These are phyloP conservation scores for Logfia minima DNA, from an alignment of 129 eudicot species.

Conservation along the genomic window DNA sequence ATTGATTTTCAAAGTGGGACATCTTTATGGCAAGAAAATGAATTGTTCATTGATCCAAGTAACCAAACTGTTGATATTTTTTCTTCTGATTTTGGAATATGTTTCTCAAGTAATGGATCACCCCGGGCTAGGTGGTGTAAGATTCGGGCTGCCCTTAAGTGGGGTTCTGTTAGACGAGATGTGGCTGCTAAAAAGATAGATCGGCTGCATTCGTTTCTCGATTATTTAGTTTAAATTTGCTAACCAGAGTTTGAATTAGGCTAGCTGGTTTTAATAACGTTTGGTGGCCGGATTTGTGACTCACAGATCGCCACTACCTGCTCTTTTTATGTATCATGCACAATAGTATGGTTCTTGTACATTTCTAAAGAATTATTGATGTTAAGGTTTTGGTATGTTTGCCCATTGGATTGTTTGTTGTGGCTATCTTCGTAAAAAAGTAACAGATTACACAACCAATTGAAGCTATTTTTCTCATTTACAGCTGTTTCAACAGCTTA, in stretches of 20 bases:
- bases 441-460: too few species aligned
- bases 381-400: not conserved
- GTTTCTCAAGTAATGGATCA: slow-evolving; percentile 26
- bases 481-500: too few species aligned
- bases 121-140: slow-evolving; percentile 45
- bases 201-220: slow-evolving; percentile 20
- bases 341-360: slow-evolving; percentile 16
- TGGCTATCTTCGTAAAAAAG: too few species aligned
- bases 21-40: slow-evolving; percentile 33
- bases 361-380: not conserved
- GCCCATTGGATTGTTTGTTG: too few species aligned
- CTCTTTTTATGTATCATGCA: slow-evolving; percentile 15
- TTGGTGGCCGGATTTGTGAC: slow-evolving; percentile 30
- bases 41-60: slow-evolving; percentile 17
- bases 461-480: too few species aligned
- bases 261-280: not conserved
- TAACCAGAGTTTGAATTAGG: not conserved
- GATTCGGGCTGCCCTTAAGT: slow-evolving; percentile 50
- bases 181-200: slow-evolving; percentile 46
- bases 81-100: slow-evolving; percentile 31
- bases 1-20: slow-evolving; percentile 24
- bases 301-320: slow-evolving; percentile 23
- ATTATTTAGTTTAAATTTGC: slow-evolving; percentile 18
- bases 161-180: slow-evolving; percentile 42
- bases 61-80: slow-evolving; percentile 24